Percentiles rank a stretch among this genome's conserved stretches.
These are phyloP conservation scores for Coelastrella sp. DNA, from an alignment of 139 green algal genomes.

Conservation along the genomic window DNA sequence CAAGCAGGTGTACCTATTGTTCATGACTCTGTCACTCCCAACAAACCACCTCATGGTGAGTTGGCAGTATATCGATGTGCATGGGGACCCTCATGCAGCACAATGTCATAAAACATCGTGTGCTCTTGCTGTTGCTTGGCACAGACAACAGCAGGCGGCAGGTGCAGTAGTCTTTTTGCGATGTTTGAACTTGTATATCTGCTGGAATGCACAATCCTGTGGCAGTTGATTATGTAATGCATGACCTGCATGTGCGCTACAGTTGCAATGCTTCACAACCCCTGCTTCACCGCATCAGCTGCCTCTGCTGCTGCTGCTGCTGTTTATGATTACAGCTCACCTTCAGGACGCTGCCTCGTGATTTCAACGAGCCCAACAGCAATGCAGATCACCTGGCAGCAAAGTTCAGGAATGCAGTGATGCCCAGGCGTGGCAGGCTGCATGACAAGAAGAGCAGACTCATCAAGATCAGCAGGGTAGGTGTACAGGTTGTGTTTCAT, in stretches of 20 bases:
- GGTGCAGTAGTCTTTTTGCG: no score
- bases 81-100: no score
- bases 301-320: not conserved
- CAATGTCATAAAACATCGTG: not conserved
- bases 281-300: not conserved
- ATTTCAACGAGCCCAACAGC: constrained; percentile 50
- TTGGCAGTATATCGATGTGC: not conserved
- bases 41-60: constrained; percentile 51
- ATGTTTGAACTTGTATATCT: no score
- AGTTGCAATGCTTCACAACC: no score
- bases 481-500: not conserved
- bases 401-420: constrained; percentile 26
- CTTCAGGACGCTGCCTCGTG: constrained; percentile 71
- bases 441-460: constrained; percentile 22
- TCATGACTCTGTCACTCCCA: constrained; percentile 32
- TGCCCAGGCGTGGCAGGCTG: constrained; percentile 14
- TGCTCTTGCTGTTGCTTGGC: no score
- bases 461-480: constrained; percentile 31
- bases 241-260: no score
- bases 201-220: no score
- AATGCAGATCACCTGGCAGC: constrained; percentile 30
- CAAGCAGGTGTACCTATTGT: constrained; percentile 48
- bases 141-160: no score
- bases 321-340: constrained; percentile 50
- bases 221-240: no score